These are phyloP conservation scores for Cladophialophora bantiana DNA, from an alignment of 2,329 filamentous ascomycete genomes.

Conservation along the genomic window DNA sequence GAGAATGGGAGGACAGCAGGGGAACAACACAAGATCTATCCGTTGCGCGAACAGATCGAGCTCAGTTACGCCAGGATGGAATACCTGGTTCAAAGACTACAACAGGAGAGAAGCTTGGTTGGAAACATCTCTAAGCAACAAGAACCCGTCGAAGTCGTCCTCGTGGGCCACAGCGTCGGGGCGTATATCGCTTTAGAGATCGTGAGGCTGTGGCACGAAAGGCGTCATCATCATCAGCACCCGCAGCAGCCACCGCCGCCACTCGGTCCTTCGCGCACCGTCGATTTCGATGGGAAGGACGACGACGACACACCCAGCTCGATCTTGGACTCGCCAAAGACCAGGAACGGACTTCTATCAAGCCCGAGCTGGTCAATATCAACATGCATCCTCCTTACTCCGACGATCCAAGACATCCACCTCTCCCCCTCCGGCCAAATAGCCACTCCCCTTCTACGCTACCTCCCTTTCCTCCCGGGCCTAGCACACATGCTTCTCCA, in stretches of 20 bases:
- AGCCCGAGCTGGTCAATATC: slow-evolving; percentile 44
- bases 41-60: slow-evolving; percentile 55
- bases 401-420: slow-evolving; percentile 75
- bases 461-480: slow-evolving; percentile 49
- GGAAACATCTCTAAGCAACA: slow-evolving; percentile 30
- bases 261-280: neutral
- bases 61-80: slow-evolving; percentile 55
- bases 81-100: slow-evolving; percentile 44
- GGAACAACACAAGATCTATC: slow-evolving; percentile 24
- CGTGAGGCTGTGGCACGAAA: slow-evolving; percentile 62
- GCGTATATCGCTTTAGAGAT: slow-evolving; percentile 74
- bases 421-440: slow-evolving; percentile 68
- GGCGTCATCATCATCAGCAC: slow-evolving; percentile 20
- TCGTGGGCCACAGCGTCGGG: slow-evolving; percentile 78
- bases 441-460: slow-evolving; percentile 66
- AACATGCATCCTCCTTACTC: slow-evolving; percentile 72
- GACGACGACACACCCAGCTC: neutral
- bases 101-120: slow-evolving; percentile 30
- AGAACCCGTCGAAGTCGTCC: slow-evolving; percentile 57
- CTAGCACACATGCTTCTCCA: slow-evolving; percentile 53
- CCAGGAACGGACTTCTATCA: neutral
- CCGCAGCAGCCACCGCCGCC: neutral
- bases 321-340: neutral
- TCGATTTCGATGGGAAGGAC: neutral
- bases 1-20: neutral